phyloP scores from a whole-genome alignment of 768 basidiomycete species.

The Trametes meyenii region DNA sequence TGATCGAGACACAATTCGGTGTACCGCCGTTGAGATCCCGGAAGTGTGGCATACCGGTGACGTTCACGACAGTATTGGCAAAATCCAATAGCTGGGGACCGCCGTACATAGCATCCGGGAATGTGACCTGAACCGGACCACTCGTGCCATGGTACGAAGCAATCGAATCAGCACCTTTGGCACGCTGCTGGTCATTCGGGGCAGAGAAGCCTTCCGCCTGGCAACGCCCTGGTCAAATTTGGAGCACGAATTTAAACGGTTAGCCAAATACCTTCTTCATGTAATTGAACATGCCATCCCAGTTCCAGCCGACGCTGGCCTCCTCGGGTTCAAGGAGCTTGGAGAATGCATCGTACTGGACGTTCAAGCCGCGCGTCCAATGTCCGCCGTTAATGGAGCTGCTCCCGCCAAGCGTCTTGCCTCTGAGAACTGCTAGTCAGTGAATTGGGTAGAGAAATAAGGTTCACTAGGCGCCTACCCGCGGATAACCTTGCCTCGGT shows the following conservation, averaged over 20 bases:
- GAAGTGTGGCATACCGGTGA: slow-evolving; percentile 51
- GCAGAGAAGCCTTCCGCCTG: slow-evolving; percentile 53
- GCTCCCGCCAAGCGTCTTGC: slow-evolving; percentile 45
- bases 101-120: slow-evolving; percentile 56
- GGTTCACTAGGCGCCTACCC: slow-evolving; percentile 35
- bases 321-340: slow-evolving; percentile 30
- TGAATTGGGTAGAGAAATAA: neutral
- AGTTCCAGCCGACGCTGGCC: slow-evolving; percentile 34
- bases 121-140: slow-evolving; percentile 59
- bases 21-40: slow-evolving; percentile 58
- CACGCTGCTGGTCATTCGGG: slow-evolving; percentile 47
- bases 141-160: slow-evolving; percentile 51
- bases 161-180: slow-evolving; percentile 48
- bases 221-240: neutral
- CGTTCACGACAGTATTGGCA: slow-evolving; percentile 46
- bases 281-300: slow-evolving; percentile 33
- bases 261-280: slow-evolving; percentile 34
- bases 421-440: slow-evolving; percentile 32
- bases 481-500: slow-evolving; percentile 26
- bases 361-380: slow-evolving; percentile 33
- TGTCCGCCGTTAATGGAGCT: slow-evolving; percentile 35
- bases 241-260: too few relatives aligned
- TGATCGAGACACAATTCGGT: slow-evolving; percentile 58
- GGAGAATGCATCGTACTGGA: slow-evolving; percentile 34
- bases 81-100: slow-evolving; percentile 42